Evolutionary conservation across 1,284 basidiomycete species (phyloP).

Genomic region (Puccinia horiana): DNA sequence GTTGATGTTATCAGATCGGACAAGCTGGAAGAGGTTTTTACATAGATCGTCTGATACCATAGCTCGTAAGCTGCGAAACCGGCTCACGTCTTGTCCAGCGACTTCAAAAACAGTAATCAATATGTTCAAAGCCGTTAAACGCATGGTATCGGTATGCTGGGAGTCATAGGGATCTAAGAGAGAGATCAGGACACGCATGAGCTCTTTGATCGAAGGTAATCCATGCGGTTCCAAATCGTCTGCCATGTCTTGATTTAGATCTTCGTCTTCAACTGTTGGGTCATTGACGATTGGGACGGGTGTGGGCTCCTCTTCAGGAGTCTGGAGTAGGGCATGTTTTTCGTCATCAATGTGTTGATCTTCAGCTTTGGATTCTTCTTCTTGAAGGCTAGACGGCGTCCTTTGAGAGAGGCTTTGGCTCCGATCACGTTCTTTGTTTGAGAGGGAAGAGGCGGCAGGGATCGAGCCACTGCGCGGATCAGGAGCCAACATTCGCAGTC

Average conservation of each 20-base stretch:
- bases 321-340: constrained; percentile 20
- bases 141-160: constrained; percentile 93
- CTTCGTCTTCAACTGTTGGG: constrained; percentile 52
- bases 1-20: constrained; percentile 78
- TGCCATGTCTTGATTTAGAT: constrained; percentile 51
- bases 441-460: constrained; percentile 42
- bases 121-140: constrained; percentile 82
- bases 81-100: constrained; percentile 70
- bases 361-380: constrained; percentile 51
- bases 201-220: constrained; percentile 86
- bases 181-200: constrained; percentile 89
- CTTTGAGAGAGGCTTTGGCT: constrained; percentile 56
- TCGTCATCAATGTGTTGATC: constrained; percentile 52
- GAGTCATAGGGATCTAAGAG: constrained; percentile 91
- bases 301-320: constrained; percentile 1
- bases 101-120: constrained; percentile 88
- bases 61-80: constrained; percentile 69
- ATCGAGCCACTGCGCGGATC: constrained; percentile 51
- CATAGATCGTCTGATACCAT: constrained; percentile 85
- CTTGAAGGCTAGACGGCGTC: constrained; percentile 52
- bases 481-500: constrained; percentile 51
- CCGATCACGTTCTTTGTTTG: constrained; percentile 49
- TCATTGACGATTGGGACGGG: constrained; percentile 14
- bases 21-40: constrained; percentile 92
- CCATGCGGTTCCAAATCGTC: constrained; percentile 67